Percentiles rank a stretch among this genome's conserved stretches.
Evolutionary conservation across 2,329 filamentous ascomycete genomes (phyloP).

Genomic region (Herpotrichia juniperi): DNA sequence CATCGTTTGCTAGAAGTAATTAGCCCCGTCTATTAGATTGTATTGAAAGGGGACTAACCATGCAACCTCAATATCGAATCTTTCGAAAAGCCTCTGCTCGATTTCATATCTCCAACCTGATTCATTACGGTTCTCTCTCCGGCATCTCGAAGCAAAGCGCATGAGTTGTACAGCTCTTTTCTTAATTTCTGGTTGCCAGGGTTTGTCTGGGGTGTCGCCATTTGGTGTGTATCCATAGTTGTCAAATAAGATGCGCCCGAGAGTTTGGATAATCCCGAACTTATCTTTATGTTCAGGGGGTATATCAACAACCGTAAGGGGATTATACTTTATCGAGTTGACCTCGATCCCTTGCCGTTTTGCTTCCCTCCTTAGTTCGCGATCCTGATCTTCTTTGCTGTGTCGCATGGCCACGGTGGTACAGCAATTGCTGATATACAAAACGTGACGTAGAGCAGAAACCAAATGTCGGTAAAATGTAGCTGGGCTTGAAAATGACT

Average conservation of each 20-base stretch:
- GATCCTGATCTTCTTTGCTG: too few species aligned
- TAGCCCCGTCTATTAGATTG: neutral
- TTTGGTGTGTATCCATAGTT: slow-evolving; percentile 12
- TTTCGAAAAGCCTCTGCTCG: slow-evolving; percentile 18
- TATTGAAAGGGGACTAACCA: slow-evolving; percentile 14
- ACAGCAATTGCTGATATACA: too few species aligned
- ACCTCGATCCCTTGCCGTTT: too few species aligned
- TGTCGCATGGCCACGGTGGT: too few species aligned
- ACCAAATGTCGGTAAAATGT: too few species aligned
- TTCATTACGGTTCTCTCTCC: slow-evolving; percentile 15
- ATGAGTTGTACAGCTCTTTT: slow-evolving; percentile 6
- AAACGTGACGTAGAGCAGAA: too few species aligned
- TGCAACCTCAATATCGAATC: slow-evolving; percentile 24
- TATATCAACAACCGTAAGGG: slow-evolving; percentile 5
- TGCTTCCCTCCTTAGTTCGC: too few species aligned
- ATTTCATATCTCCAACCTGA: slow-evolving; percentile 15
- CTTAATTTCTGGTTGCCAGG: slow-evolving; percentile 19
- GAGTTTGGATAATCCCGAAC: slow-evolving; percentile 16
- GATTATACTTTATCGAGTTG: too few species aligned
- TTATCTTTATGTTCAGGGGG: slow-evolving; percentile 15
- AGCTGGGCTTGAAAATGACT: too few species aligned
- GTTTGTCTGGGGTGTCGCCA: slow-evolving; percentile 10
- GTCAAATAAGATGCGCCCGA: slow-evolving; percentile 12
- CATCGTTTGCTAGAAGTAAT: slow-evolving; percentile 14
- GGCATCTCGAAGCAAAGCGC: slow-evolving; percentile 6